Conservation (phyloP, 2,329 filamentous ascomycete genomes). For the Daldinia eschscholtzii region DNA sequence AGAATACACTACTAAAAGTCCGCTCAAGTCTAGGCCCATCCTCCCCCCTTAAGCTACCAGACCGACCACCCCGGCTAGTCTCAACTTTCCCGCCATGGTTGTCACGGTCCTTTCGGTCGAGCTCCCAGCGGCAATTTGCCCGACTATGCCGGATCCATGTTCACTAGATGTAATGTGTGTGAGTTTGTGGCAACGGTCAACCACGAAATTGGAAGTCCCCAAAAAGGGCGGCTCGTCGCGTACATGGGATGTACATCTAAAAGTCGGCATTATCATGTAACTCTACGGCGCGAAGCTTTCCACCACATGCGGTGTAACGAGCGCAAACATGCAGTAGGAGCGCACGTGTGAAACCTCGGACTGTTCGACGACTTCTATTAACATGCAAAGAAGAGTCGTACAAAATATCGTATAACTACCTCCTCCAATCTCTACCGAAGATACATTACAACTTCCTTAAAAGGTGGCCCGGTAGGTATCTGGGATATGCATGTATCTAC, state of each 20-base stretch:
- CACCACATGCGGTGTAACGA: constrained; percentile 30
- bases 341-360: constrained; percentile 10
- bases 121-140: constrained; percentile 26
- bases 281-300: neutral
- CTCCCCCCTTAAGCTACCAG: constrained; percentile 11
- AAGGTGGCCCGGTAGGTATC: neutral
- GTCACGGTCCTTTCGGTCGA: constrained; percentile 31
- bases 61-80: constrained; percentile 11
- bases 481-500: neutral
- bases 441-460: too few relatives aligned
- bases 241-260: neutral
- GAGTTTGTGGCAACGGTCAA: neutral
- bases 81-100: constrained; percentile 16
- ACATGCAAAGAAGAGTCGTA: constrained; percentile 13
- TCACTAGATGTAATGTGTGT: neutral
- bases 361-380: constrained; percentile 3
- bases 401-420: neutral
- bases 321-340: constrained; percentile 28
- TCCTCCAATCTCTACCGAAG: neutral
- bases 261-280: neutral
- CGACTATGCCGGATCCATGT: constrained; percentile 15
- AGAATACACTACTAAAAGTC: neutral
- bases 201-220: constrained; percentile 22
- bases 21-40: constrained; percentile 18
- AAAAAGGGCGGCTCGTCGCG: constrained; percentile 27